Percentiles rank a stretch among this genome's conserved stretches.
Conservation (phyloP, 2,329 filamentous ascomycete species). For the Plenodomus tracheiphilus region DNA sequence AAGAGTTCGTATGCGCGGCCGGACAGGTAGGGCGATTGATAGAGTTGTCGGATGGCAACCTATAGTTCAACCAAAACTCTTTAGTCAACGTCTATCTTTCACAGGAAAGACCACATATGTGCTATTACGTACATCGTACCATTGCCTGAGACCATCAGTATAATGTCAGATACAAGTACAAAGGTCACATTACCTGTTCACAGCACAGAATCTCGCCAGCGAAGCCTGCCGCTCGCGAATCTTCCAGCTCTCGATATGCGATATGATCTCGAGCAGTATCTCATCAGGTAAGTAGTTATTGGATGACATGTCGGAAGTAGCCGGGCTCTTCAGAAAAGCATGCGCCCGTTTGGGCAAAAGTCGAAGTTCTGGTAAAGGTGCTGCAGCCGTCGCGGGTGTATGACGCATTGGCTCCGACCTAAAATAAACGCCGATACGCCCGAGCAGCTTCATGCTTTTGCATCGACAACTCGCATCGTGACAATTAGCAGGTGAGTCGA, state of each 20-base stretch:
- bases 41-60: slow-evolving; percentile 54
- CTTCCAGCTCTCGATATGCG: slow-evolving; percentile 43
- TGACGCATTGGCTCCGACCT: not conserved
- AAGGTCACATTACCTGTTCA: slow-evolving; percentile 28
- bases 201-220: slow-evolving; percentile 56
- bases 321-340: not conserved
- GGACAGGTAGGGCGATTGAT: slow-evolving; percentile 55
- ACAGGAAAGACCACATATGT: not conserved
- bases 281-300: slow-evolving; percentile 57
- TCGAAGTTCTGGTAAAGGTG: not conserved
- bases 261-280: slow-evolving; percentile 56
- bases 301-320: slow-evolving; percentile 4
- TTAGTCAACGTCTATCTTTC: not conserved
- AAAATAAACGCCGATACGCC: not conserved
- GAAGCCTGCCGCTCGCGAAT: slow-evolving; percentile 47
- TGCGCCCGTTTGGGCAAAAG: not conserved
- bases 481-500: no score
- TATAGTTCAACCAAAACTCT: not conserved
- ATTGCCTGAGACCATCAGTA: slow-evolving; percentile 47
- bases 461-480: no score
- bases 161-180: not conserved
- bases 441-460: not conserved
- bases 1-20: slow-evolving; percentile 60
- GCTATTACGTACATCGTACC: slow-evolving; percentile 54
- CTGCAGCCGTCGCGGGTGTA: not conserved